Evolutionary conservation across 2,329 filamentous ascomycete species (phyloP), one percentile per base, ranked within the genome.

Genomic region (Trichoderma aggressivum): DNA sequence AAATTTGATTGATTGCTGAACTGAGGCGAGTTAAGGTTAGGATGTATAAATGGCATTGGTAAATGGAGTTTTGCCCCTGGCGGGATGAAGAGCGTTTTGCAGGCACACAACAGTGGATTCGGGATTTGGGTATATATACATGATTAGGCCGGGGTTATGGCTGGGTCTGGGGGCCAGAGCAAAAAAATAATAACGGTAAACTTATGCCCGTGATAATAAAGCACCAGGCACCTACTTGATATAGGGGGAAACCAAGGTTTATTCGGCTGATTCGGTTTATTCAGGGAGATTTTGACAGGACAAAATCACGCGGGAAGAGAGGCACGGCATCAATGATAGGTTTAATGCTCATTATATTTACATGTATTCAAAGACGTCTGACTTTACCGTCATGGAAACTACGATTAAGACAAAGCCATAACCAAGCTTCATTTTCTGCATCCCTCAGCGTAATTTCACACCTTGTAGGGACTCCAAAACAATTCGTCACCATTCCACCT

Each of bases 1-100:
- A 24, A 74, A 75, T n/a, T 72, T 85, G 18, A 78, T 85, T 71
- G 77, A 84, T 63, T 71, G 36, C 28, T 69, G 28, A 69, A 58
- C 14, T 28, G 32, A 26, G 21, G 26, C 28, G 21, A 71, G 16
- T 47, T 28, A 34, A 43, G 39, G 50, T n/a, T 59, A 63, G 60
- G 61, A 59, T 47, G 32, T 47, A 65, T 64, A 70, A 36, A 53
- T 50, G 61, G 68, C 50, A 34, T 64, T 70, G 34, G 34, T 65
- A 34, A 39, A 64, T 34, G 53, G 50, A 50, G 34, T 58, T 58
- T 30, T 30, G 55, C 32, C 53, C 32, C 28, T 28, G 28, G 18
- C 7, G 24, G 59, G 47, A 30, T 32, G 58, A 63, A 28, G 32
- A 63, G 50, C 39, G 24, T 30, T 34, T 30, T 34, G 26, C 11